Evolutionary conservation across 495 filamentous ascomycete genomes (phyloP).

Genomic region (Filosporella fistucella): DNA sequence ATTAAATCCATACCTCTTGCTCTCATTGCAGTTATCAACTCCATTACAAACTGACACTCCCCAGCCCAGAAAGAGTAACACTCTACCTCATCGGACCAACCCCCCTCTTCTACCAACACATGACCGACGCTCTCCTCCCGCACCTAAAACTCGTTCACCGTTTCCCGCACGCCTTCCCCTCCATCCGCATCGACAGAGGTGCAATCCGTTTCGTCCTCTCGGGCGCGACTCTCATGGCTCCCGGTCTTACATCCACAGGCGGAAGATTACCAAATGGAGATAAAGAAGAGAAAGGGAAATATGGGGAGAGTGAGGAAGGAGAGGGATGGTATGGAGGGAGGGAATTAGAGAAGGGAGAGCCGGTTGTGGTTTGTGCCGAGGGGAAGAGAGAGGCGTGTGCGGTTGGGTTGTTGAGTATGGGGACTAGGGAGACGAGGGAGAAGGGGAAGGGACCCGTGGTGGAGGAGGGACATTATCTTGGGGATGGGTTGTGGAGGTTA

Average conservation of each 20-base stretch:
- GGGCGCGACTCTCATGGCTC: conserved; percentile 92
- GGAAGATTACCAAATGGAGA: conserved; percentile 65
- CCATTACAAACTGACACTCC: too few relatives aligned
- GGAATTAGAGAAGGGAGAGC: conserved; percentile 67
- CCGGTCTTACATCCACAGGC: conserved; percentile 78
- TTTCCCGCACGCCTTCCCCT: conserved; percentile 61
- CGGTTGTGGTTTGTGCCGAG: conserved; percentile 87
- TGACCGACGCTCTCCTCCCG: conserved; percentile 71
- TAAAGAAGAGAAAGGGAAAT: conserved; percentile 22
- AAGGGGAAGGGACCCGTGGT: conserved; percentile 91
- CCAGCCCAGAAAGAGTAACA: conserved; percentile 74
- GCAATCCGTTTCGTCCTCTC: conserved; percentile 95
- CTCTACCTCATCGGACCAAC: conserved; percentile 76
- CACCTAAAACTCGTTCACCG: conserved; percentile 75
- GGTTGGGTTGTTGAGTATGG: conserved; percentile 78
- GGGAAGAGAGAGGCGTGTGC: conserved; percentile 90
- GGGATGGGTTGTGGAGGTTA: conserved; percentile 90
- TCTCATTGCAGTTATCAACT: neutral
- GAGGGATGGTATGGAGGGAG: conserved; percentile 31
- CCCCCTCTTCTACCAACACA: conserved; percentile 88
- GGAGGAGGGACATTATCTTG: conserved; percentile 88
- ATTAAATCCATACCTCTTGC: conserved; percentile 3
- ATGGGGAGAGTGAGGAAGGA: conserved; percentile 35
- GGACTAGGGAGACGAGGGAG: conserved; percentile 87
- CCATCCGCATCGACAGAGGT: conserved; percentile 79